These are phyloP conservation scores for Leccinum subtestaceum DNA, from an alignment of 768 basidiomycete species.

Conservation along the genomic window DNA sequence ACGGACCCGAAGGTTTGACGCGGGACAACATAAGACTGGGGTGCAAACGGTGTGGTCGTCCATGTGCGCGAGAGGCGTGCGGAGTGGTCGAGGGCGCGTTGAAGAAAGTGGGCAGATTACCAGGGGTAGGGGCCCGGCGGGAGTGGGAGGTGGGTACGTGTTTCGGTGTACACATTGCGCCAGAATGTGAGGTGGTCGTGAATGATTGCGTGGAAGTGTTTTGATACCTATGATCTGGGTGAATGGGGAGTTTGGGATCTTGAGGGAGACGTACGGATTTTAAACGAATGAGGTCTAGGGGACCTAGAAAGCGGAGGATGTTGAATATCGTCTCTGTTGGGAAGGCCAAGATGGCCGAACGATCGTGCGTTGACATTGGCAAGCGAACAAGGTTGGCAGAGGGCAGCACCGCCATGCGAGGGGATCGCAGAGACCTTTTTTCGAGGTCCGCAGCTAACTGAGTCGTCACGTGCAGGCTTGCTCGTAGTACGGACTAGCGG, in stretches of 20 bases:
- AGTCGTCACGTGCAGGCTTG: no score
- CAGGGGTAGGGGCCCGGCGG: not conserved
- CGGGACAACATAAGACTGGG: not conserved
- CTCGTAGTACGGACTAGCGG: not conserved
- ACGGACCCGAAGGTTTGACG: no score
- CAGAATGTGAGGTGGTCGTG: constrained; percentile 13
- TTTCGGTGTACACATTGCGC: constrained; percentile 10
- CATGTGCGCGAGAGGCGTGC: constrained; percentile 12
- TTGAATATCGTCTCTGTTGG: no score
- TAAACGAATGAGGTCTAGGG: constrained; percentile 16
- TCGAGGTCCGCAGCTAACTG: no score
- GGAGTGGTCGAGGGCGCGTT: constrained; percentile 16
- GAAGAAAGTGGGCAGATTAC: constrained; percentile 15
- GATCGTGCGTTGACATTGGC: no score
- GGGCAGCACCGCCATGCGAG: no score
- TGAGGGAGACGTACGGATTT: constrained; percentile 6
- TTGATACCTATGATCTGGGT: constrained; percentile 15
- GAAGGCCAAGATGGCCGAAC: no score
- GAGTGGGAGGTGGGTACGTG: not conserved
- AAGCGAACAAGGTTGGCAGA: no score
- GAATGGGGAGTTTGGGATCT: not conserved
- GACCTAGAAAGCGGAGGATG: not conserved
- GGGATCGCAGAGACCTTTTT: no score
- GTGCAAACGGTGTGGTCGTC: constrained; percentile 13
- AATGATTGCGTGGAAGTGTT: constrained; percentile 8